These are phyloP conservation scores for Ustilago hordei DNA, from an alignment of 1,284 basidiomycete species.

Conservation along the genomic window DNA sequence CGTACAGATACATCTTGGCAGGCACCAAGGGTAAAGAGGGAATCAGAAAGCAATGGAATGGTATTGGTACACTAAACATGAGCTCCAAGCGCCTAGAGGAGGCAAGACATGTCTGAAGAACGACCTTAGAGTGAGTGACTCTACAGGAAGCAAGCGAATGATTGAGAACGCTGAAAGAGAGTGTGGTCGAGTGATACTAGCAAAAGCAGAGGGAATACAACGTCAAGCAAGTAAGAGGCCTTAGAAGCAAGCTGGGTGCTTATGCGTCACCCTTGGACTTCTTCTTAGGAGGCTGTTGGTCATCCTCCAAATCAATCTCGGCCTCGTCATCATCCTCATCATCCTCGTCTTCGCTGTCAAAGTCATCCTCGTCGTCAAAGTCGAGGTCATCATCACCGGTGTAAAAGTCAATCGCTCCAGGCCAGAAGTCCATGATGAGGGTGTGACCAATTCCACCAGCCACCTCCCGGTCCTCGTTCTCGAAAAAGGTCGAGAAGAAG, in stretches of 20 bases:
- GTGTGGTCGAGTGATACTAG: not conserved
- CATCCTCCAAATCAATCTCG: slow-evolving; percentile 66
- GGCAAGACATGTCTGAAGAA: slow-evolving; percentile 1
- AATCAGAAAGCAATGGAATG: slow-evolving; percentile 5
- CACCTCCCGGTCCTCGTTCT: slow-evolving; percentile 62
- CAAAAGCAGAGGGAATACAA: not conserved
- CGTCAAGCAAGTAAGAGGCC: too few relatives aligned
- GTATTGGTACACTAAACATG: slow-evolving; percentile 26
- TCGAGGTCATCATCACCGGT: slow-evolving; percentile 58
- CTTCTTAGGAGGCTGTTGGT: slow-evolving; percentile 61
- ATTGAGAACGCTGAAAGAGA: slow-evolving; percentile 1
- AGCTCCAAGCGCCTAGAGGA: not conserved
- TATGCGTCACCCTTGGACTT: slow-evolving; percentile 57
- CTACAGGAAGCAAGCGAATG: slow-evolving; percentile 16
- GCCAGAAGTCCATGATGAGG: slow-evolving; percentile 66
- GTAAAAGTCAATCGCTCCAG: slow-evolving; percentile 65
- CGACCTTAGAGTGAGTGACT: slow-evolving; percentile 13
- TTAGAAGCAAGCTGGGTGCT: not conserved
- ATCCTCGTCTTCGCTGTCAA: slow-evolving; percentile 57
- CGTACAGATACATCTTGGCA: not conserved
- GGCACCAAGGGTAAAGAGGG: not conserved
- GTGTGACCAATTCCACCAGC: slow-evolving; percentile 63
- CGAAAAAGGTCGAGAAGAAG: slow-evolving; percentile 89
- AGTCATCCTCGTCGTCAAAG: slow-evolving; percentile 58
- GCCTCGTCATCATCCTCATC: slow-evolving; percentile 64